Percentiles rank a stretch among this genome's conserved stretches.
phyloP scores from a whole-genome alignment of 2,329 filamentous ascomycete species.

The Septoria petroselini region DNA sequence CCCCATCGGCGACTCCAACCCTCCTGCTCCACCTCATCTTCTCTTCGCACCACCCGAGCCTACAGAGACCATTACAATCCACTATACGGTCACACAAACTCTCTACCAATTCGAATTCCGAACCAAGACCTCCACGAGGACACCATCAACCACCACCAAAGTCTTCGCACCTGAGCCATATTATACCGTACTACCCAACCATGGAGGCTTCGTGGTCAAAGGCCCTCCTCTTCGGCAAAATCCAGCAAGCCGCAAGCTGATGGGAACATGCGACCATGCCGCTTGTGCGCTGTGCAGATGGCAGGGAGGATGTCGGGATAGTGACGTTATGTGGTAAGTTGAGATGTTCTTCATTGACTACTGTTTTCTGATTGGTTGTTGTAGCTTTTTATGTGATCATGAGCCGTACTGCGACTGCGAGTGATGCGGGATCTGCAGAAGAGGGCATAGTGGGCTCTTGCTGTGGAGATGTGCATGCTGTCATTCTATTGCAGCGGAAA shows the following conservation, averaged over 20 bases:
- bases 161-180: neutral
- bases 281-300: conserved; percentile 22
- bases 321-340: conserved; percentile 11
- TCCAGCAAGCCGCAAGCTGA: conserved; percentile 12
- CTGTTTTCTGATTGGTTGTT: neutral
- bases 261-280: conserved; percentile 16
- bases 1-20: conserved; percentile 16
- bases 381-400: conserved; percentile 20
- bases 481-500: no score
- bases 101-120: conserved; percentile 19
- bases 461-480: no score
- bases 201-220: conserved; percentile 7
- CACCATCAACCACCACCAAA: neutral
- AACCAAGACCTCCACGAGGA: conserved; percentile 13
- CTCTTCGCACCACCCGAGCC: no score
- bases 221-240: conserved; percentile 2
- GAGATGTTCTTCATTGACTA: neutral
- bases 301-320: conserved; percentile 13
- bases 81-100: conserved; percentile 18
- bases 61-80: conserved; percentile 17
- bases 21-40: no score
- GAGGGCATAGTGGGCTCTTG: no score
- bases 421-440: no score
- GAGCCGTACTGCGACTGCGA: conserved; percentile 24
- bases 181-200: conserved; percentile 1